Conservation (phyloP, 2,329 filamentous ascomycete genomes). For the Phialocephala sp. region DNA sequence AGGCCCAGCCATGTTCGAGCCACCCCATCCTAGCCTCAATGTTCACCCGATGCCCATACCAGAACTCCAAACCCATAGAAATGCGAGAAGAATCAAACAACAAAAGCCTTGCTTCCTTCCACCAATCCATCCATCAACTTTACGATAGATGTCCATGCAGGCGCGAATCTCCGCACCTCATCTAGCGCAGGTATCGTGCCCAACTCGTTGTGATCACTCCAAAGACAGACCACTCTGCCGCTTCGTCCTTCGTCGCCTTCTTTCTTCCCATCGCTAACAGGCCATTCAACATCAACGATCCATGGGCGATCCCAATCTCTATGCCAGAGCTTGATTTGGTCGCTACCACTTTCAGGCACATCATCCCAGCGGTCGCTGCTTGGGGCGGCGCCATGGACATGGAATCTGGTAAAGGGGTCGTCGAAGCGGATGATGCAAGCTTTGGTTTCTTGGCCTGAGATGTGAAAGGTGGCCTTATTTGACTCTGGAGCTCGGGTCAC, state of each 20-base stretch:
- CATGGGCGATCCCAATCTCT: slow-evolving; percentile 79
- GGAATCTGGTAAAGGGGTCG: slow-evolving; percentile 67
- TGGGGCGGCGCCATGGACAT: slow-evolving; percentile 63
- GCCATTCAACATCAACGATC: slow-evolving; percentile 72
- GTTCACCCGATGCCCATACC: background rate
- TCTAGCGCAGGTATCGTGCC: slow-evolving; percentile 82
- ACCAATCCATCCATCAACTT: slow-evolving; percentile 82
- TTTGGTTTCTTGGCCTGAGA: slow-evolving; percentile 78
- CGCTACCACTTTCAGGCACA: slow-evolving; percentile 66
- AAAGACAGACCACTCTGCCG: slow-evolving; percentile 77
- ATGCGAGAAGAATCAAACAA: slow-evolving; percentile 30
- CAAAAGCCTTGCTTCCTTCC: slow-evolving; percentile 73
- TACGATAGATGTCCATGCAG: slow-evolving; percentile 78
- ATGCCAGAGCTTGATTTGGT: slow-evolving; percentile 79
- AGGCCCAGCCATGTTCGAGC: background rate
- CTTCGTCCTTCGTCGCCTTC: slow-evolving; percentile 52
- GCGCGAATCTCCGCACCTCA: slow-evolving; percentile 77
- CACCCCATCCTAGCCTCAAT: background rate
- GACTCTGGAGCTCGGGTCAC: slow-evolving; percentile 51
- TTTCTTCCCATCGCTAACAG: slow-evolving; percentile 38
- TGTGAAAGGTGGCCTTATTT: slow-evolving; percentile 64
- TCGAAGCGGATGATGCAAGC: slow-evolving; percentile 78
- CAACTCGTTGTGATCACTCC: slow-evolving; percentile 80
- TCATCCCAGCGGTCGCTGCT: slow-evolving; percentile 67
- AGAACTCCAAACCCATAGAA: background rate